Conservation (phyloP, 805 yeast species). For the Nakazawaea wickerhamii region DNA sequence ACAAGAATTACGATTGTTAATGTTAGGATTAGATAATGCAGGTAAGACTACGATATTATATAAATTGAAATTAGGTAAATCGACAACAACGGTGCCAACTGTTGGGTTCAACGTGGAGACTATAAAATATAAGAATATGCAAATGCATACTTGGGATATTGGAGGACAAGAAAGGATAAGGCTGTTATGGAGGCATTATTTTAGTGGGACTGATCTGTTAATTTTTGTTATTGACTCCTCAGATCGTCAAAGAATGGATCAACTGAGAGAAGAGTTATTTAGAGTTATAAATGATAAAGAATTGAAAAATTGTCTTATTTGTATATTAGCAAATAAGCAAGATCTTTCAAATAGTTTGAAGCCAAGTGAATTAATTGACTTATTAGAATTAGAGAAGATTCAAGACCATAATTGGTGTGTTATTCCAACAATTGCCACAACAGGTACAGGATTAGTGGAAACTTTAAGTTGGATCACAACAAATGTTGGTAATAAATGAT, state of each 20-base stretch:
- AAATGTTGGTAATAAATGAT: conserved; percentile 35
- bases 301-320: conserved; percentile 69
- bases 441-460: conserved; percentile 86
- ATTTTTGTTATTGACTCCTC: conserved; percentile 87
- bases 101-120: conserved; percentile 93
- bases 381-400: conserved; percentile 53
- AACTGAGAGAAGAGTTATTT: conserved; percentile 71
- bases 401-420: conserved; percentile 83
- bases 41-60: conserved; percentile 88
- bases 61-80: conserved; percentile 72
- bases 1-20: conserved; percentile 52
- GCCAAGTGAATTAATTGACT: conserved; percentile 76
- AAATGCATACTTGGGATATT: conserved; percentile 90
- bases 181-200: conserved; percentile 93
- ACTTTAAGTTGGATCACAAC: conserved; percentile 82
- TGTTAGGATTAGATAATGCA: conserved; percentile 91
- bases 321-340: conserved; percentile 87
- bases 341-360: conserved; percentile 67
- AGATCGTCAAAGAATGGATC: conserved; percentile 66
- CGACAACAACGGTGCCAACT: conserved; percentile 80
- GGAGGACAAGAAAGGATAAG: conserved; percentile 94
- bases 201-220: conserved; percentile 87
- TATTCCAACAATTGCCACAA: conserved; percentile 83
- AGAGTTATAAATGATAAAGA: conserved; percentile 80
- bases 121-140: conserved; percentile 72